phyloP scores from a whole-genome alignment of 1,284 basidiomycete species.

The Sporisorium iseilematis-ciliati region DNA sequence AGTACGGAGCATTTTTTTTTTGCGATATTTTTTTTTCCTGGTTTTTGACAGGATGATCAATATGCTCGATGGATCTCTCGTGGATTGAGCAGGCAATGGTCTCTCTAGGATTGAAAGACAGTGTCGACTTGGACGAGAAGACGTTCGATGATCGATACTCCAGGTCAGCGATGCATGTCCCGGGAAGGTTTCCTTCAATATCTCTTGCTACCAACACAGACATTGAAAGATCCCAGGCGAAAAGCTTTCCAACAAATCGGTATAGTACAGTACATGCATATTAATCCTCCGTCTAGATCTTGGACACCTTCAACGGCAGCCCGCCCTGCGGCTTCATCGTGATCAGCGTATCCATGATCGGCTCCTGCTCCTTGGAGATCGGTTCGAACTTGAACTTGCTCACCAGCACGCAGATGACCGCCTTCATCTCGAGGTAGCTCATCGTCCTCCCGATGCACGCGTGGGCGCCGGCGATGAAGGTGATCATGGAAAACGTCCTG shows the following conservation, averaged over 20 bases:
- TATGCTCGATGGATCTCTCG: too few species aligned
- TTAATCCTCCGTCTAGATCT: constrained; percentile 1
- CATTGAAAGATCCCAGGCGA: too few species aligned
- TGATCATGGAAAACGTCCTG: constrained; percentile 50
- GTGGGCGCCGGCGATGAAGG: constrained; percentile 61
- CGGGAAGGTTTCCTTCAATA: too few species aligned
- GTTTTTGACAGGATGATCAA: background rate
- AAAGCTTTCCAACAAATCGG: background rate
- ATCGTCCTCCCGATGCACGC: constrained; percentile 60
- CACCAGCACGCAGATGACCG: constrained; percentile 50
- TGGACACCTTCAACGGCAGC: constrained; percentile 41
- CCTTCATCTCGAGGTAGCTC: constrained; percentile 60
- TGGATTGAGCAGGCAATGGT: too few species aligned
- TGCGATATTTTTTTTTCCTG: constrained; percentile 4
- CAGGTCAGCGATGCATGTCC: too few species aligned
- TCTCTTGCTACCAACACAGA: too few species aligned
- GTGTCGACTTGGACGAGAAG: too few species aligned
- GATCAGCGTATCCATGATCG: constrained; percentile 51
- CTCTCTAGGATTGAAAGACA: too few species aligned
- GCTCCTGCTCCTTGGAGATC: constrained; percentile 31
- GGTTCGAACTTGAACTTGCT: constrained; percentile 56
- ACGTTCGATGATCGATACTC: too few species aligned
- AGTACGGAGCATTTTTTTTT: constrained; percentile 44
- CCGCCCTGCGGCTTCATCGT: constrained; percentile 61
- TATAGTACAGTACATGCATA: background rate